Percentiles rank a stretch among this genome's conserved stretches.
Evolutionary conservation across 805 yeast genomes (phyloP).

Genomic region (Isabelozyma rhagii): DNA sequence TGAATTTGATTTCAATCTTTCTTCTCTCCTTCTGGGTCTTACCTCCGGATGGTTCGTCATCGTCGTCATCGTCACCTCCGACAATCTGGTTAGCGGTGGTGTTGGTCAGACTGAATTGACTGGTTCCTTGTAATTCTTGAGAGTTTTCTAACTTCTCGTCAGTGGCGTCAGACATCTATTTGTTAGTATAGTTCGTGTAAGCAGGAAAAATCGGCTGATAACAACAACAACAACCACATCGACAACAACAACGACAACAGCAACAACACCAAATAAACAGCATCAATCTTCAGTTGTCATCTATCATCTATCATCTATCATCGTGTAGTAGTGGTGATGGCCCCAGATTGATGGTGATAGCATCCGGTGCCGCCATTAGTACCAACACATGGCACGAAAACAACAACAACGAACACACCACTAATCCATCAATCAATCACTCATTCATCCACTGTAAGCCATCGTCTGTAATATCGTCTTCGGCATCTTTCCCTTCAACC

Average conservation of each 20-base stretch:
- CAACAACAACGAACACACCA: neutral
- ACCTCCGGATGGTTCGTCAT: slow-evolving; percentile 46
- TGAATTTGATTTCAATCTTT: slow-evolving; percentile 94
- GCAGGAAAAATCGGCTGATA: no score
- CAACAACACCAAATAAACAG: neutral
- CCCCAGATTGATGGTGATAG: no score
- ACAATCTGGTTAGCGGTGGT: slow-evolving; percentile 7
- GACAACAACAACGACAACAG: neutral
- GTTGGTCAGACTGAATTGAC: slow-evolving; percentile 9
- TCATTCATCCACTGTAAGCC: neutral
- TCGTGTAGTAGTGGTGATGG: no score
- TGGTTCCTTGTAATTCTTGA: slow-evolving; percentile 15
- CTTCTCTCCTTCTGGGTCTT: slow-evolving; percentile 59
- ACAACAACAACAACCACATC: neutral
- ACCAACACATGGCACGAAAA: neutral
- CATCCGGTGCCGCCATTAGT: no score
- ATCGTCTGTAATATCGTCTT: neutral
- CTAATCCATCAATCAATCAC: slow-evolving; percentile 1
- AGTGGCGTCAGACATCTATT: slow-evolving; percentile 37
- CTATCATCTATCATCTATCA: no score
- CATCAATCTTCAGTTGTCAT: no score
- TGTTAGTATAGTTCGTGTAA: slow-evolving; percentile 11
- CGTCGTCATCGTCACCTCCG: slow-evolving; percentile 48
- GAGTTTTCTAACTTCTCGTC: slow-evolving; percentile 36
- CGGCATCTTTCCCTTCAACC: neutral